phyloP scores from a whole-genome alignment of 2,329 filamentous ascomycete genomes.

The Cordyceps javanica region DNA sequence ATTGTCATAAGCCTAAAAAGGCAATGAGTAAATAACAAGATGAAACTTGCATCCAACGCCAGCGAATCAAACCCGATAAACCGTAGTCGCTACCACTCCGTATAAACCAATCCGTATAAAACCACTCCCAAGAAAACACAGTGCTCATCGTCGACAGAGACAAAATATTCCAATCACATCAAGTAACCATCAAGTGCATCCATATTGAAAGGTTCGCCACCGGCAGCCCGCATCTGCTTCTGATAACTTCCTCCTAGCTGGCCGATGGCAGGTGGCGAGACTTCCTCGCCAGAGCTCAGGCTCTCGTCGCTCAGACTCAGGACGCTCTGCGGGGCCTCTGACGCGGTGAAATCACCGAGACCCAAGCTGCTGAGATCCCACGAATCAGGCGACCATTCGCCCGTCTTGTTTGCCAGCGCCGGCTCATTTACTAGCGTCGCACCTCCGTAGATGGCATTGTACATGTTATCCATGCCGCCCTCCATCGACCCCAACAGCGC shows the following conservation, averaged over 20 bases:
- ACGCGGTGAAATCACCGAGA: constrained; percentile 39
- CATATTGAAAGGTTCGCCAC: constrained; percentile 14
- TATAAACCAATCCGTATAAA: background rate
- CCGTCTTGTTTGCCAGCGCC: constrained; percentile 34
- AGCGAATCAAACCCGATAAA: background rate
- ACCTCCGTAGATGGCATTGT: constrained; percentile 73
- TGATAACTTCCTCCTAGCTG: constrained; percentile 29
- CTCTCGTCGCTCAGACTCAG: constrained; percentile 53
- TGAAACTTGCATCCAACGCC: background rate
- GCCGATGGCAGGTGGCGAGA: constrained; percentile 39
- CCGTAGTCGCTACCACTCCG: background rate
- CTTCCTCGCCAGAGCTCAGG: constrained; percentile 49
- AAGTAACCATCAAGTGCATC: constrained; percentile 18
- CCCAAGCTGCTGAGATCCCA: constrained; percentile 50
- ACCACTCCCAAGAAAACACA: background rate
- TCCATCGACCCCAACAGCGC: constrained; percentile 74
- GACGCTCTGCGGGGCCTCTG: constrained; percentile 44
- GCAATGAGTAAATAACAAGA: background rate
- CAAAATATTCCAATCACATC: constrained; percentile 1
- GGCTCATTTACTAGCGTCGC: constrained; percentile 41
- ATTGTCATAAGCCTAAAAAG: background rate
- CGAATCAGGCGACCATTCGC: constrained; percentile 50
- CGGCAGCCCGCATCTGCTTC: constrained; percentile 22
- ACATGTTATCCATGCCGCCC: constrained; percentile 74
- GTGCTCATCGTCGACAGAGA: background rate